These are phyloP conservation scores for Tanacetum coccineum DNA, from an alignment of 129 eudicot genomes.

Conservation along the genomic window DNA sequence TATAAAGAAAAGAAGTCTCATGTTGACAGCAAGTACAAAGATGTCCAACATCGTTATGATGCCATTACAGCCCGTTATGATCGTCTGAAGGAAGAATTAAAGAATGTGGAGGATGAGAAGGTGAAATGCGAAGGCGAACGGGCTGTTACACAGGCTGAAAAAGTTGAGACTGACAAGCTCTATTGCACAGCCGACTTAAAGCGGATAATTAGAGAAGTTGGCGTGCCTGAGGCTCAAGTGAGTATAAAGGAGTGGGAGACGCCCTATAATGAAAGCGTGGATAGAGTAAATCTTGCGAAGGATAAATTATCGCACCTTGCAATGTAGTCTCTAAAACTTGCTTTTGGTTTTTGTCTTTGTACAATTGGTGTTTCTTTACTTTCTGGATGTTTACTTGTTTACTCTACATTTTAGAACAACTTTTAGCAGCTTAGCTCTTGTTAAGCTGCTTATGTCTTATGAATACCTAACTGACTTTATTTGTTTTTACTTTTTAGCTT, in stretches of 20 bases:
- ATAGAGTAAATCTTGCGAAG: neutral
- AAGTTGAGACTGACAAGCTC: neutral
- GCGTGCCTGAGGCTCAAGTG: neutral
- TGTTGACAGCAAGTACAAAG: neutral
- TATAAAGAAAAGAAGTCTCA: neutral
- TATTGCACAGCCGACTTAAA: neutral
- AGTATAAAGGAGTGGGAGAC: neutral
- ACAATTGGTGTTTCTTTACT: neutral
- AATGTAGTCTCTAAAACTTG: neutral
- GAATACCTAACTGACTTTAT: too few relatives aligned
- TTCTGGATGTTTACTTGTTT: neutral
- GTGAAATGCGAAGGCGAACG: neutral
- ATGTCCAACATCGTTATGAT: neutral
- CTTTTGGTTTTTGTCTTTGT: neutral
- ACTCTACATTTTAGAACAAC: too few relatives aligned
- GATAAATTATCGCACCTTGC: slow-evolving; percentile 3
- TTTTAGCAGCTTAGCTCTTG: too few relatives aligned
- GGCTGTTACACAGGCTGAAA: neutral
- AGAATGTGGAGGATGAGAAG: neutral
- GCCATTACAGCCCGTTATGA: neutral
- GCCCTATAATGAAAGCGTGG: neutral
- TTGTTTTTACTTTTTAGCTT: too few relatives aligned
- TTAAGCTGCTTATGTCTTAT: too few relatives aligned
- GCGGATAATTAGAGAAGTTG: neutral
- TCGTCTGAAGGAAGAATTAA: neutral